Evolutionary conservation across 306 rosid species (phyloP), one percentile per base, ranked within the genome.

Genomic region (Mimosa bimucronata): DNA sequence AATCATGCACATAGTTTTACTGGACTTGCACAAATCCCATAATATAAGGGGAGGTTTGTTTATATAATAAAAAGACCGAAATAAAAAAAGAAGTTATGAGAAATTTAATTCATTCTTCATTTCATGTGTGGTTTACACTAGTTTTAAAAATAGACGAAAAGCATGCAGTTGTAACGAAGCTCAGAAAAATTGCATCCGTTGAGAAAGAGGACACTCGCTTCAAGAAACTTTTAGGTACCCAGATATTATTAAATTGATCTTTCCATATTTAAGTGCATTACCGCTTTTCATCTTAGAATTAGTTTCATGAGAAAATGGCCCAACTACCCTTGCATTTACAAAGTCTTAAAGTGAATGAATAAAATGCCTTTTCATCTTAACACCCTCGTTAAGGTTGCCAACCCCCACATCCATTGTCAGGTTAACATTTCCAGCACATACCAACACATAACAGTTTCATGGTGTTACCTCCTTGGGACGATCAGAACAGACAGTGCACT

Each of bases 401-500:
- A 5, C 34, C 66, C 66, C 66, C 34, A 60, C 34, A 26, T 26
- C 19, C 19, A 60, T 13, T 60, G 37, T 25, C 9, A 60, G 64
- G 30, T 9, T 21, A 11, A 55, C 29, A 55, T 55, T 57, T 23
- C 66, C 19, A 4, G 15, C 37, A 40, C 50, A 40, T 23, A 68
- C 37, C n/a, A n/a, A 6, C 9, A 9, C 3, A 23, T 70, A 48
- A 65, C 73, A 64, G 34, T 65, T 70, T 72, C 41, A 9, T 30
- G 45, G 41, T 11, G 79, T 78, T 76, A 95, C 99, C 99, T 95
- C 99, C 87, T 95, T 95, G 9, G 98, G 99, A 68, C 97, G 95
- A 83, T 95, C 98, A 44, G 91, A 88, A 80, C 98, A 95, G 66
- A 93, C 97, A 18, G 94, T 92, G 77, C 99, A 95, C 87, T 95